A percentile compares a stretch with the other conserved stretches of the same genome.
These are phyloP conservation scores for Hyphochytrium catenoides DNA, from an alignment of 352 stramenopile genomes.

Conservation along the genomic window DNA sequence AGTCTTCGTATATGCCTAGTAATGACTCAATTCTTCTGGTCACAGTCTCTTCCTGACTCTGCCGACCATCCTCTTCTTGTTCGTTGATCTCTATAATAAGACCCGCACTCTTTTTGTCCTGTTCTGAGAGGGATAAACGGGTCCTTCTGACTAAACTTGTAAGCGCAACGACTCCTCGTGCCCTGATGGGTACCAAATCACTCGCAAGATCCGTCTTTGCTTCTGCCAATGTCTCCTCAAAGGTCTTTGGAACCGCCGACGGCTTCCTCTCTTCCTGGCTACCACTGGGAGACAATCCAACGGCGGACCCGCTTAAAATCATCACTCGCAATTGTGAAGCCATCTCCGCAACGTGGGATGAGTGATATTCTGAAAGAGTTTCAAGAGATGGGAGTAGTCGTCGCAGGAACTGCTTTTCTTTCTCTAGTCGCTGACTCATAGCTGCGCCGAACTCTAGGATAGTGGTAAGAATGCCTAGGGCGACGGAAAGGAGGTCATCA, in stretches of 20 bases:
- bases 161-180: constrained; percentile 34
- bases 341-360: constrained; percentile 36
- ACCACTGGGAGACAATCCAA: too few species aligned
- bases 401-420: constrained; percentile 27
- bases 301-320: constrained; percentile 25
- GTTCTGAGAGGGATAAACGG: too few species aligned
- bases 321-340: constrained; percentile 27
- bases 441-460: constrained; percentile 37
- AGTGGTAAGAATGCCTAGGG: constrained; percentile 38
- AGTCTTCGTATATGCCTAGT: constrained; percentile 23
- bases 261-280: neutral
- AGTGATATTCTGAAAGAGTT: constrained; percentile 19
- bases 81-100: too few species aligned
- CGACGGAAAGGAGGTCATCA: constrained; percentile 44
- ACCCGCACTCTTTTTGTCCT: too few species aligned
- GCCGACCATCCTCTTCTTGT: too few species aligned
- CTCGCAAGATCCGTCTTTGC: constrained; percentile 31
- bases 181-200: constrained; percentile 31
- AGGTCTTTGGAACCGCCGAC: constrained; percentile 11
- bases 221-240: constrained; percentile 22
- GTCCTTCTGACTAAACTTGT: constrained; percentile 52
- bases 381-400: constrained; percentile 34
- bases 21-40: constrained; percentile 18
- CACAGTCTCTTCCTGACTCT: too few species aligned
- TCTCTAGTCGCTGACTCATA: constrained; percentile 15